Conservation (phyloP, 2,329 filamentous ascomycete species). For the Rhinocladiella similis region DNA sequence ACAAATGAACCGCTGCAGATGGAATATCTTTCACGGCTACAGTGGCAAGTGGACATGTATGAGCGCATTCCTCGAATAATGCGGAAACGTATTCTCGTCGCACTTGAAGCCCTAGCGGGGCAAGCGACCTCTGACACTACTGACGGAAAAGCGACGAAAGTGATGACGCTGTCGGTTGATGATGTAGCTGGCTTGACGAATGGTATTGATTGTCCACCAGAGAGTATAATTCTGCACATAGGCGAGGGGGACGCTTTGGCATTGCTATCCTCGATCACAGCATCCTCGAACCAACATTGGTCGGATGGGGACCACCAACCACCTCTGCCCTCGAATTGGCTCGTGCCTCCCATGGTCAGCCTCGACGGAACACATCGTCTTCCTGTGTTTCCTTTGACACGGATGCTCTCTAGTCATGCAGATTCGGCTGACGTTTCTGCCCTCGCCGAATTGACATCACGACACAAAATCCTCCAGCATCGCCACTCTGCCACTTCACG, state of each 20-base stretch:
- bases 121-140: background rate
- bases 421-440: background rate
- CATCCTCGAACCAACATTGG: background rate
- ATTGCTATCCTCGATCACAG: background rate
- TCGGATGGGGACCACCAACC: background rate
- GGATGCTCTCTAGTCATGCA: conserved; percentile 8
- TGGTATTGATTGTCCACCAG: conserved; percentile 11
- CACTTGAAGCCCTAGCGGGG: conserved; percentile 13
- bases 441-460: background rate
- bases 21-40: conserved; percentile 8
- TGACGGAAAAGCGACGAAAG: background rate
- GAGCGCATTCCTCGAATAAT: conserved; percentile 22
- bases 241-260: conserved; percentile 3
- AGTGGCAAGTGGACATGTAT: conserved; percentile 26
- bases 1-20: background rate
- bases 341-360: conserved; percentile 25
- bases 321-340: conserved; percentile 6
- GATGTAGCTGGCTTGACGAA: background rate
- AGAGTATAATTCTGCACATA: conserved; percentile 18
- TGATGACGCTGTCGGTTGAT: conserved; percentile 6
- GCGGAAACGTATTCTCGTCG: conserved; percentile 19
- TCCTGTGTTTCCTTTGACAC: conserved; percentile 24
- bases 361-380: conserved; percentile 16
- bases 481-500: background rate
- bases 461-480: background rate